These are phyloP conservation scores for Podaxis sp. DNA, from an alignment of 768 basidiomycete genomes.

Conservation along the genomic window DNA sequence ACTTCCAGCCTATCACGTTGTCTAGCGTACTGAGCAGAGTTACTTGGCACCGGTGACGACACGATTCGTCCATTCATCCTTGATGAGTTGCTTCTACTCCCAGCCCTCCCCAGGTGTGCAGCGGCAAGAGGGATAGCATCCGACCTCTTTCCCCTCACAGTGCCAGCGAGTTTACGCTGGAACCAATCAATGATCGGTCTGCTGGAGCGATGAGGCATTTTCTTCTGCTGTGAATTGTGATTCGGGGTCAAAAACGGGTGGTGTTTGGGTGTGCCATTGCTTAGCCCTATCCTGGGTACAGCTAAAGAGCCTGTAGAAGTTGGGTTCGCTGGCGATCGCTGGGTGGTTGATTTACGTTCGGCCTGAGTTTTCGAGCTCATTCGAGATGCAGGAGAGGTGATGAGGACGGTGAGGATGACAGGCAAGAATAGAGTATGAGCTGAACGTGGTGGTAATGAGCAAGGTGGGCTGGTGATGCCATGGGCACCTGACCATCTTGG, in stretches of 20 bases:
- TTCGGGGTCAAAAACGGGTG: slow-evolving; percentile 17
- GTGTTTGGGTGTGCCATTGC: background rate
- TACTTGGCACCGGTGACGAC: slow-evolving; percentile 38
- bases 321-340: background rate
- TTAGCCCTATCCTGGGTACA: background rate
- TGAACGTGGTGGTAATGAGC: slow-evolving; percentile 2
- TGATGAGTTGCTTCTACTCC: slow-evolving; percentile 24
- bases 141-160: slow-evolving; percentile 51
- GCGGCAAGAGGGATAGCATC: slow-evolving; percentile 30
- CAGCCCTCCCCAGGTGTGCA: slow-evolving; percentile 29
- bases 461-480: background rate
- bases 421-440: background rate
- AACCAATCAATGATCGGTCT: slow-evolving; percentile 91
- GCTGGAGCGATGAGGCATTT: slow-evolving; percentile 63
- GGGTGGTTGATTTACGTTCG: slow-evolving; percentile 3
- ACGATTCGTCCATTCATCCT: slow-evolving; percentile 36
- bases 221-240: slow-evolving; percentile 49
- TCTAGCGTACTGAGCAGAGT: slow-evolving; percentile 19
- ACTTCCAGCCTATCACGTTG: slow-evolving; percentile 31
- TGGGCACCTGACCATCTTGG: slow-evolving; percentile 5
- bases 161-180: slow-evolving; percentile 78
- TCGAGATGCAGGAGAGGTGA: background rate
- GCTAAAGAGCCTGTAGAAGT: background rate
- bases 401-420: background rate
- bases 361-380: slow-evolving; percentile 8